Conservation (phyloP, 495 filamentous ascomycete genomes). For the Penicillium steckii region DNA sequence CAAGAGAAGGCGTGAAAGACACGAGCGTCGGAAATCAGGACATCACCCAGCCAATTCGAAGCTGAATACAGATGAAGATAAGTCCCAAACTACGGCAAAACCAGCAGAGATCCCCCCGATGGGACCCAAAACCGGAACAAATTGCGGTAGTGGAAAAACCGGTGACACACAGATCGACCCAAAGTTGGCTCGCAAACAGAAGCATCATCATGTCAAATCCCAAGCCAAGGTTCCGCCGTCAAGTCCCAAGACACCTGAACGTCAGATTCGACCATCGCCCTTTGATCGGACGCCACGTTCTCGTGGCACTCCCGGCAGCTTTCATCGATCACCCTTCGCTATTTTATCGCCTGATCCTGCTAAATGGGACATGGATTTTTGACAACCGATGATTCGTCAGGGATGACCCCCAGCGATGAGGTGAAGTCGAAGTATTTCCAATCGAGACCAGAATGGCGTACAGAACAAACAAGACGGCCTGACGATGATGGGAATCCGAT, state of each 20-base stretch:
- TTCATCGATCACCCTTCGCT: background rate
- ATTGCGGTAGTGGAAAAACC: no score
- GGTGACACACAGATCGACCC: no score
- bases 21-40: no score
- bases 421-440: constrained; percentile 43
- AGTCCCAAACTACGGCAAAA: no score
- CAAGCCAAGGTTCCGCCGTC: background rate
- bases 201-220: background rate
- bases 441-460: background rate
- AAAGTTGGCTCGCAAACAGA: background rate
- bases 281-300: background rate
- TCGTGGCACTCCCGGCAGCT: background rate
- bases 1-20: no score
- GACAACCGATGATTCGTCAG: constrained; percentile 40
- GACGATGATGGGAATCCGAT: constrained; percentile 2
- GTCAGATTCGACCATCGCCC: background rate
- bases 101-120: no score
- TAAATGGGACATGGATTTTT: constrained; percentile 39
- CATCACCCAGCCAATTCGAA: no score
- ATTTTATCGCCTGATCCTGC: constrained; percentile 15
- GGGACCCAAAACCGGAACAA: no score
- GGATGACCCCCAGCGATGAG: constrained; percentile 39
- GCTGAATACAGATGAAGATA: no score
- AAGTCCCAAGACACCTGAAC: background rate
- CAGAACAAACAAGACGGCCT: background rate